Conservation (phyloP, 164 flowering plant genomes). For the Hamamelis virginiana region DNA sequence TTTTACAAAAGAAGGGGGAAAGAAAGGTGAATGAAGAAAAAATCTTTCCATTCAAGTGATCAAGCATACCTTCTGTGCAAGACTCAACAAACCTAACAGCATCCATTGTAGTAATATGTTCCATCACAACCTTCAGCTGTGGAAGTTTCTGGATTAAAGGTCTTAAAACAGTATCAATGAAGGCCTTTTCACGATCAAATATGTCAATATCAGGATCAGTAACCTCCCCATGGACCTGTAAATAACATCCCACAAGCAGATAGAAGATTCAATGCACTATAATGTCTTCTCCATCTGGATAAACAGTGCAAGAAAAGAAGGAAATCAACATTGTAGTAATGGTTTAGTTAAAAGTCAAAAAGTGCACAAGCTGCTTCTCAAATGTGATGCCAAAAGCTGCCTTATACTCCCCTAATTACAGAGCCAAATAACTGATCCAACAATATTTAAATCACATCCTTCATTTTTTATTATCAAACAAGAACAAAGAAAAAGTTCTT, state of each 20-base stretch:
- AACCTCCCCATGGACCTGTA: slow-evolving; percentile 97
- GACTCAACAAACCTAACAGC: slow-evolving; percentile 90
- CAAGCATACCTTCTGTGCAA: slow-evolving; percentile 61
- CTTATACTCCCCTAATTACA: background rate
- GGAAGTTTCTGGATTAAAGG: slow-evolving; percentile 82
- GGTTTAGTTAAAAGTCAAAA: background rate
- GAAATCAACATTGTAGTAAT: background rate
- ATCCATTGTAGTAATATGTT: slow-evolving; percentile 89
- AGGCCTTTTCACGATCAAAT: slow-evolving; percentile 94
- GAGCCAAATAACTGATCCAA: background rate
- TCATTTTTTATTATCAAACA: background rate
- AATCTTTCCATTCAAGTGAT: background rate
- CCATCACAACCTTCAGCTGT: slow-evolving; percentile 88
- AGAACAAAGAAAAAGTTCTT: background rate
- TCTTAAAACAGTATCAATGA: slow-evolving; percentile 73
- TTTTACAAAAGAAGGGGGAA: background rate
- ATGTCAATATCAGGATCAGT: slow-evolving; percentile 80
- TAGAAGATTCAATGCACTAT: too few relatives aligned
- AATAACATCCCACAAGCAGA: slow-evolving; percentile 6
- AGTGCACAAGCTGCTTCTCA: background rate
- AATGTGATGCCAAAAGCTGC: background rate
- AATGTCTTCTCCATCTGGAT: background rate
- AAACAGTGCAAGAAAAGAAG: background rate
- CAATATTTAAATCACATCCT: background rate
- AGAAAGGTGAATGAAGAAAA: background rate